These are phyloP conservation scores for Yarrowia osloensis DNA, from an alignment of 805 yeast genomes.

Conservation along the genomic window DNA sequence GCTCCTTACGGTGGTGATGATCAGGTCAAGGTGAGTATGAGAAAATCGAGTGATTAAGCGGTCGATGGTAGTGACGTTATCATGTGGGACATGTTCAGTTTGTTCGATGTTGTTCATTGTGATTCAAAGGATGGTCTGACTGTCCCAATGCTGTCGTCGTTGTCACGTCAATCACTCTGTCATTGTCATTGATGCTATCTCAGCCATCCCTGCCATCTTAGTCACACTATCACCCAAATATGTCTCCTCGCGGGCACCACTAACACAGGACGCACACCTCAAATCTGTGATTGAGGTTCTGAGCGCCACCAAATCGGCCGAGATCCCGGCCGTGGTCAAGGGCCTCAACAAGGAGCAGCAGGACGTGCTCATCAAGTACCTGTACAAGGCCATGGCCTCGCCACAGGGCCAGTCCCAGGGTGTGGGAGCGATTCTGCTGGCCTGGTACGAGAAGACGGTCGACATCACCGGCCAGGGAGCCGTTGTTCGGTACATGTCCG, in stretches of 20 bases:
- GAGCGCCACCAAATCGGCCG: conserved; percentile 64
- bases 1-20: conserved; percentile 85
- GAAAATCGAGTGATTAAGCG: no score
- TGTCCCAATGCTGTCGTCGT: no score
- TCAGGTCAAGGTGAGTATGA: conserved; percentile 50
- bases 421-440: conserved; percentile 80
- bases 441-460: conserved; percentile 90
- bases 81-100: no score
- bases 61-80: no score
- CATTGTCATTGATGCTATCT: no score
- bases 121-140: no score
- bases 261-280: conserved; percentile 48
- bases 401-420: conserved; percentile 66
- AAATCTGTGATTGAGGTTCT: conserved; percentile 69
- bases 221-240: no score
- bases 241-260: no score
- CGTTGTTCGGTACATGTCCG: conserved; percentile 80
- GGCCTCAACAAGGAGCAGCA: conserved; percentile 64
- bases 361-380: conserved; percentile 75
- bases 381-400: conserved; percentile 81
- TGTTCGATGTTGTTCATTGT: no score
- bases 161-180: no score
- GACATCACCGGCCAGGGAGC: conserved; percentile 87
- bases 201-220: no score
- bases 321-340: conserved; percentile 62